phyloP scores from a whole-genome alignment of 345 rosid genomes.

The Luvunga scandens region DNA sequence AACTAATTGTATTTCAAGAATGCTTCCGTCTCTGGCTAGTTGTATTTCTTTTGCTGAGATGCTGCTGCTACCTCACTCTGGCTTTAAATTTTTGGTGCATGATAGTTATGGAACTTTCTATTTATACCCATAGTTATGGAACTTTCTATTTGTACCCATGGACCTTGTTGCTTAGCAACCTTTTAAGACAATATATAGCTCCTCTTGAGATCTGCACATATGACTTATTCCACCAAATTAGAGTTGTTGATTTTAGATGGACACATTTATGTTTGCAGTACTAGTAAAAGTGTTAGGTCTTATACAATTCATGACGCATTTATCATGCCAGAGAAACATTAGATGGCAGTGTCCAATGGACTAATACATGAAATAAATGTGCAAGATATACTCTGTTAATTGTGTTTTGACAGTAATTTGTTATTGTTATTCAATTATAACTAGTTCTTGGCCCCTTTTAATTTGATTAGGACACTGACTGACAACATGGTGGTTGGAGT shows the following conservation, averaged over 20 bases:
- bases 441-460: neutral
- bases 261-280: neutral
- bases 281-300: neutral
- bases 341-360: neutral
- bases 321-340: neutral
- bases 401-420: neutral
- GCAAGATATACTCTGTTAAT: neutral
- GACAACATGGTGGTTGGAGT: slow-evolving; percentile 97
- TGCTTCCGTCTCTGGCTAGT: neutral
- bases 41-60: neutral
- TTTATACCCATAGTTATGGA: neutral
- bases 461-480: slow-evolving; percentile 64
- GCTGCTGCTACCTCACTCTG: neutral
- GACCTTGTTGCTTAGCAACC: neutral
- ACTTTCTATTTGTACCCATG: neutral
- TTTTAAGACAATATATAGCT: neutral
- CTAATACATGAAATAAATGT: neutral
- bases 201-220: neutral
- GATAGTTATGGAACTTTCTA: neutral
- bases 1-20: neutral
- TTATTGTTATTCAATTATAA: neutral
- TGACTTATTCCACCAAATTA: slow-evolving; percentile 1
- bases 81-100: neutral
- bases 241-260: neutral
- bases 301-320: neutral